phyloP scores from a whole-genome alignment of 371 early-diverging fungal genomes.

The Gilbertella persicaria region DNA sequence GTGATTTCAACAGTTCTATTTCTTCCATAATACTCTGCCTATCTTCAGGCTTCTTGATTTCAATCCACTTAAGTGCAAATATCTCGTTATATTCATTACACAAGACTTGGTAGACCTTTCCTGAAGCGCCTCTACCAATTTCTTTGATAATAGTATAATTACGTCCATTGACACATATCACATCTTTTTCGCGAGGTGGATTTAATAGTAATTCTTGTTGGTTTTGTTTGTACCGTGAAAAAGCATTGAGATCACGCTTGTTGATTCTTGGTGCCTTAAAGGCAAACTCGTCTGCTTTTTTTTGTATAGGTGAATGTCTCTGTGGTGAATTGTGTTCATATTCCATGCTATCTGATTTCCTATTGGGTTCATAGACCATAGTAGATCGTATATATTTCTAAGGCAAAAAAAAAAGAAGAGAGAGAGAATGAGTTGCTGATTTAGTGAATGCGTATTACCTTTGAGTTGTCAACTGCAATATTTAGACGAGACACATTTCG shows the following conservation, averaged over 20 bases:
- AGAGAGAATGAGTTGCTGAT: neutral
- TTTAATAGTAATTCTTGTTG: neutral
- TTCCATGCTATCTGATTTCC: too few relatives aligned
- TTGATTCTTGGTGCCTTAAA: neutral
- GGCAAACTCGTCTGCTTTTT: neutral
- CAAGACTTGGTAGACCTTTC: constrained; percentile 90
- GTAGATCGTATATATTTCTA: neutral
- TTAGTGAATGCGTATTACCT: constrained; percentile 1
- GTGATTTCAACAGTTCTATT: constrained; percentile 70
- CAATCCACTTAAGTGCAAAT: constrained; percentile 89
- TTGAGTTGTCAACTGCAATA: neutral
- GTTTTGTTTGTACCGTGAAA: neutral
- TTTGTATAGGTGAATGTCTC: neutral
- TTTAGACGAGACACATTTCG: constrained; percentile 10
- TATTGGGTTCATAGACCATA: too few relatives aligned
- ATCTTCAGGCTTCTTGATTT: constrained; percentile 69
- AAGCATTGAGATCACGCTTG: neutral
- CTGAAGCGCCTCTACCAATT: constrained; percentile 89
- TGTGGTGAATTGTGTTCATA: neutral
- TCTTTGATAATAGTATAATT: constrained; percentile 23
- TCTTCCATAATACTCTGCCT: constrained; percentile 81
- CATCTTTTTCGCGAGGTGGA: neutral
- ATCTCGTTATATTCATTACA: constrained; percentile 58
- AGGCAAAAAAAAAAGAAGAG: neutral
- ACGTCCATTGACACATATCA: constrained; percentile 8